Base-by-base conservation (phyloP, 768 basidiomycete species). In the Lentinula aciculospora region DNA sequence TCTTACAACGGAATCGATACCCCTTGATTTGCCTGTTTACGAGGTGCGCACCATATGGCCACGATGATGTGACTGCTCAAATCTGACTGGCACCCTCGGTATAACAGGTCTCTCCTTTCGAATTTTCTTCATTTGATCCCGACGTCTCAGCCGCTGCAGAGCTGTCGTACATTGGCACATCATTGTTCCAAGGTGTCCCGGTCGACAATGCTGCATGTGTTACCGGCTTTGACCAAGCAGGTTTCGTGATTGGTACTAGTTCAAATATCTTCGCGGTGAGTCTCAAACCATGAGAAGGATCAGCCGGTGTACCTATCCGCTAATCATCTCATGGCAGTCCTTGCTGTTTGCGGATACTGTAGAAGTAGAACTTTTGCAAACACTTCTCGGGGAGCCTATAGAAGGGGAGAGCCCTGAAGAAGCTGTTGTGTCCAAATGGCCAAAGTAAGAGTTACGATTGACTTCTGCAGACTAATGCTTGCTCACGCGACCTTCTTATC, bases 121-220 rank as follows among this genome's bases (percentile, higher is more conserved):
- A 89, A 64, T 76, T 85, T 46, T 89, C 87, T 3, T 89, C 88
- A 0, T 92, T 80, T 69, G 89, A 92, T 63, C 85, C 88, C 9
- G 76, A 69, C 51, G 72, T 89, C 7, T 84, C 84, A n/a, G 84
- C 88, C 1, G 91, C 88, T 67, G 76, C 80, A 64, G 84, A 86
- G 45, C 72, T 82, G 27, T 71, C 79, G 0, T 83, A 79, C 61
- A 77, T 81, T 5, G 93, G 93, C 4, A 90, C 89, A 0, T 74
- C 77, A 59, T 66, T 92, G 17, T 67, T 69, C 23, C 79, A 85
- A 57, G 89, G 87, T 3, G 64, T 73, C 58, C 78, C 86, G 0
- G 71, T 69, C 10, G 83, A 81, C 59, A 68, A 73, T 5, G 79
- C 82, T 10, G 69, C 80, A 1, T 95, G 93, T 67, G 84, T 85